Evolutionary conservation across 495 filamentous ascomycete genomes (phyloP), one percentile per base, ranked within the genome.

Genomic region (Daldinia loculata): DNA sequence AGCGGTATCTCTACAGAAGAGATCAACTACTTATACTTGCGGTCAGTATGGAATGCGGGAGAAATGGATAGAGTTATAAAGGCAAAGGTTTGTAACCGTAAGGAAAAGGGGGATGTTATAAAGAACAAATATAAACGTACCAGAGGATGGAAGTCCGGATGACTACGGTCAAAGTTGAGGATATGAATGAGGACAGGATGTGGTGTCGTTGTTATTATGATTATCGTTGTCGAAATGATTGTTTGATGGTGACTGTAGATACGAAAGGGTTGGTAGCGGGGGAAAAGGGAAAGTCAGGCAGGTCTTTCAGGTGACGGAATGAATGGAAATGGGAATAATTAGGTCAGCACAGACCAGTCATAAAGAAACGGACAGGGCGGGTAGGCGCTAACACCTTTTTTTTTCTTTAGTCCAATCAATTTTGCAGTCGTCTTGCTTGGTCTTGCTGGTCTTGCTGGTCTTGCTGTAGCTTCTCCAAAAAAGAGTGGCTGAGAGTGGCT

Each of bases 41-140:
- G 65, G 74, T 78, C 70, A 76, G 74, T 71, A 67, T 69, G 66
- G 74, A 74, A 69, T 71, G 69, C 52, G 67, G 76, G 24, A 63
- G 63, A 71, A 71, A 67, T 67, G 41, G 61, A 72, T 71, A 57
- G 70, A 74, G 77, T 62, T 56, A 32, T 19, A 63, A 32, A 56
- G 70, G 66, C 62, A 6, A 70, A 61, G 3, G 62, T 56, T 43
- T 45, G 71, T 56, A 55, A 36, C 53, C 45, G 6, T 24, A 24
- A 48, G 9, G 19, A 24, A 22, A 48, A 48, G 3, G 12, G 34
- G 12, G 3, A 0, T 11, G 14, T 48, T 48, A 48, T 24, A 12
- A 24, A 2, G 9, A 19, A 22, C 43, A 11, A 48, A 48, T 48
- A 48, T 48, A 48, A 27, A 53, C 65, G 7, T 66, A 73, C 70